These are phyloP conservation scores for Metschnikowia corniflorae DNA, from an alignment of 805 yeast species.

Conservation along the genomic window DNA sequence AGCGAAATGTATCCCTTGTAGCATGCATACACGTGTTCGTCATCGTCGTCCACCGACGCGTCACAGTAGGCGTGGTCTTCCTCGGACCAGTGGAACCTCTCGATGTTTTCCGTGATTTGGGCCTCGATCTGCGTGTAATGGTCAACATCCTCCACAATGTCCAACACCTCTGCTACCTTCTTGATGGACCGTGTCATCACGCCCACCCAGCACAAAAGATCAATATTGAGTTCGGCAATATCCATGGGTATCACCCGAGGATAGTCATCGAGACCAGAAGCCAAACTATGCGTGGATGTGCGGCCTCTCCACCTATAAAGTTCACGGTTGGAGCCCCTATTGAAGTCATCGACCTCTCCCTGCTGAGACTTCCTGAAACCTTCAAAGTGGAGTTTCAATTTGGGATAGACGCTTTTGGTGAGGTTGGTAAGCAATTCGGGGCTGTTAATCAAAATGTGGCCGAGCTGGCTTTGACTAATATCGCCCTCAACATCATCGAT, in stretches of 20 bases:
- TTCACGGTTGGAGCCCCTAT: constrained; percentile 50
- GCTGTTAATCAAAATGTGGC: constrained; percentile 51
- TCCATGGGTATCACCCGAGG: constrained; percentile 83
- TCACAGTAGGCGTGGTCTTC: constrained; percentile 74
- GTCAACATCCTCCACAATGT: constrained; percentile 53
- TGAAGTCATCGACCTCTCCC: constrained; percentile 73
- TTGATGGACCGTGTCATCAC: constrained; percentile 83
- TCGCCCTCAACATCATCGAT: constrained; percentile 10
- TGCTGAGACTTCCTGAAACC: constrained; percentile 82
- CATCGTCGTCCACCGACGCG: constrained; percentile 68
- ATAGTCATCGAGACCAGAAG: constrained; percentile 94
- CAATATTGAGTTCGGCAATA: constrained; percentile 86
- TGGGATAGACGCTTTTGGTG: constrained; percentile 69
- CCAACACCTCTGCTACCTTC: constrained; percentile 63
- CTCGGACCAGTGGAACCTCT: constrained; percentile 77
- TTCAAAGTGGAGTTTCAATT: constrained; percentile 69
- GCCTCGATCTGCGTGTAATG: constrained; percentile 50
- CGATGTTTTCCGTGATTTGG: constrained; percentile 61
- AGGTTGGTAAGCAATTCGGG: constrained; percentile 59
- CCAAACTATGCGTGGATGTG: constrained; percentile 76
- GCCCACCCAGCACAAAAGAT: constrained; percentile 89
- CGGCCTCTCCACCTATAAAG: constrained; percentile 94
- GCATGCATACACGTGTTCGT: constrained; percentile 66
- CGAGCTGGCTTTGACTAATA: constrained; percentile 26
- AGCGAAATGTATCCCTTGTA: constrained; percentile 85